Evolutionary conservation across 192 early-diverging fungal genomes (phyloP).

Genomic region (Mortierella hygrophila): DNA sequence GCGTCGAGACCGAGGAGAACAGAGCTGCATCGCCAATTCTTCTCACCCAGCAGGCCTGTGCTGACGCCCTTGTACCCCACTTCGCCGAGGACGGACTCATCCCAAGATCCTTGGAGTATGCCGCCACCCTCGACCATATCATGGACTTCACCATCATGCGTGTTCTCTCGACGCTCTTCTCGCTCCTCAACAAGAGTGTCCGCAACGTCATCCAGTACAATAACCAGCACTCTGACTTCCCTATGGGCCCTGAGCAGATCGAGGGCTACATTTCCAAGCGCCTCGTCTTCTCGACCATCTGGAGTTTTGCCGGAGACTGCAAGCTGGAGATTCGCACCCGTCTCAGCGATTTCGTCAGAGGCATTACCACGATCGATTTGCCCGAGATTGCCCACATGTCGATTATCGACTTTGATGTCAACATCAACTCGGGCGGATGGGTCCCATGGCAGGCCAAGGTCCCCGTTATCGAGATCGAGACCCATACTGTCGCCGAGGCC

Average conservation of each 20-base stretch:
- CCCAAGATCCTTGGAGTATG: conserved; percentile 75
- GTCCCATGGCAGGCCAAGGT: conserved; percentile 91
- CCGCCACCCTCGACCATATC: conserved; percentile 87
- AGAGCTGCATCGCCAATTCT: conserved; percentile 71
- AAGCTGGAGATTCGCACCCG: conserved; percentile 75
- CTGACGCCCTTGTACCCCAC: conserved; percentile 76
- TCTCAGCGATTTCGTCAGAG: conserved; percentile 88
- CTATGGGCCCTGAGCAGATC: conserved; percentile 81
- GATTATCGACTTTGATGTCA: conserved; percentile 93
- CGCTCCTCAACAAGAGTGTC: conserved; percentile 90
- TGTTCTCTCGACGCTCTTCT: conserved; percentile 88
- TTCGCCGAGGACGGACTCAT: conserved; percentile 85
- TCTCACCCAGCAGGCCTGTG: conserved; percentile 81
- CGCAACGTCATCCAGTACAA: conserved; percentile 92
- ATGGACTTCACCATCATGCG: conserved; percentile 97
- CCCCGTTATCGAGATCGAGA: conserved; percentile 95
- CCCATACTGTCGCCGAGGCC: conserved; percentile 89
- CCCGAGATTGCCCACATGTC: conserved; percentile 67
- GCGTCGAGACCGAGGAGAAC: conserved; percentile 56
- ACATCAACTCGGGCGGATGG: conserved; percentile 87
- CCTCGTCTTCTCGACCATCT: conserved; percentile 86
- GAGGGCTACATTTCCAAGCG: conserved; percentile 87
- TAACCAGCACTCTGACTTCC: conserved; percentile 93
- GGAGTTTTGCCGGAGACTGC: conserved; percentile 96
- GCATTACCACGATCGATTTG: conserved; percentile 80